Percentiles rank a stretch among this genome's conserved stretches.
These are phyloP conservation scores for Trichophyton mentagrophytes DNA, from an alignment of 2,329 filamentous ascomycete species.

Conservation along the genomic window DNA sequence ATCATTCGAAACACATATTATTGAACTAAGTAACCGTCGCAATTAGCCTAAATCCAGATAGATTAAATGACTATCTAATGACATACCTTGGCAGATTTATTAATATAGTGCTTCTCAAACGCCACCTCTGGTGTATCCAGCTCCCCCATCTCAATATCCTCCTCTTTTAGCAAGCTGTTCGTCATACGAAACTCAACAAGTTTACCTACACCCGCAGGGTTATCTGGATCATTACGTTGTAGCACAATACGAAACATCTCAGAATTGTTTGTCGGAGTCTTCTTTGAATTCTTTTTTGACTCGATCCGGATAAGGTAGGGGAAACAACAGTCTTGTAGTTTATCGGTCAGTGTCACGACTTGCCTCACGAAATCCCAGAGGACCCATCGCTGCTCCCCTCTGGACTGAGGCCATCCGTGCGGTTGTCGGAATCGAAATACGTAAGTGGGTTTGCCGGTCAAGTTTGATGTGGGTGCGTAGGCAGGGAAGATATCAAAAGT, in stretches of 20 bases:
- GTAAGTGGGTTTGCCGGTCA: background rate
- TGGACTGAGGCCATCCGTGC: background rate
- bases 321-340: background rate
- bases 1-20: background rate
- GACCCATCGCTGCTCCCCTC: background rate
- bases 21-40: background rate
- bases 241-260: background rate
- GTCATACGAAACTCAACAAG: background rate
- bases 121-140: background rate
- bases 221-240: background rate
- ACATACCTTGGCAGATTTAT: background rate
- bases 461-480: background rate
- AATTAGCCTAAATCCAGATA: background rate
- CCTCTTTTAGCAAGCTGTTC: background rate
- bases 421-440: background rate
- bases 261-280: background rate
- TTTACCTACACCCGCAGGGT: background rate
- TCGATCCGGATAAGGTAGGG: background rate
- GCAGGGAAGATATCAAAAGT: background rate
- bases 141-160: background rate
- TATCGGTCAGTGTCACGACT: background rate
- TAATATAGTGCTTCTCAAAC: background rate
- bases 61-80: background rate
- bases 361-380: background rate
- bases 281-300: background rate